Percentiles rank a stretch among this genome's conserved stretches.
Conservation (phyloP, 345 rosid genomes). For the Atalantia buxifolia region DNA sequence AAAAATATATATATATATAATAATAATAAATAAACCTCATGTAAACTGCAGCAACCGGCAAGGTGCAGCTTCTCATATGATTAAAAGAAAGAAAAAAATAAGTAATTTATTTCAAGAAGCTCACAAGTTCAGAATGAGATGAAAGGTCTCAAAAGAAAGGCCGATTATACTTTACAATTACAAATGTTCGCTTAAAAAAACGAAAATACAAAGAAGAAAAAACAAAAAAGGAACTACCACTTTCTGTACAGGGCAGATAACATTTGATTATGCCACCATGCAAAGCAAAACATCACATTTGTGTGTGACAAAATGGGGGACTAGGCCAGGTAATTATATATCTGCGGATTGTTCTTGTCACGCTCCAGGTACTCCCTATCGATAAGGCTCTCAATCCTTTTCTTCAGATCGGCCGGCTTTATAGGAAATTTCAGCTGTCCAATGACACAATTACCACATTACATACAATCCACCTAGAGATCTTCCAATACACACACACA, state of each 20-base stretch:
- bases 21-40: background rate
- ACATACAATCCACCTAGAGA: too few species aligned
- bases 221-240: background rate
- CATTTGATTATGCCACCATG: slow-evolving; percentile 3
- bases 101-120: background rate
- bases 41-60: too few species aligned
- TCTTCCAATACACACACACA: too few species aligned
- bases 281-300: background rate
- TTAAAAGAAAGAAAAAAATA: too few species aligned
- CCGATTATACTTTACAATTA: slow-evolving; percentile 32
- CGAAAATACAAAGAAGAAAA: slow-evolving; percentile 6
- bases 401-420: slow-evolving; percentile 96
- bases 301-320: background rate
- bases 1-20: too few species aligned
- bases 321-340: slow-evolving; percentile 91
- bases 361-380: slow-evolving; percentile 98
- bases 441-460: slow-evolving; percentile 1
- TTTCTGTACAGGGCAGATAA: slow-evolving; percentile 40
- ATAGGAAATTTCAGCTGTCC: slow-evolving; percentile 94
- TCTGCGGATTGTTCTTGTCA: slow-evolving; percentile 95
- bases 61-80: too few species aligned
- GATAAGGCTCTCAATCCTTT: slow-evolving; percentile 91
- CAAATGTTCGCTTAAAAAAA: slow-evolving; percentile 22
- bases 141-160: slow-evolving; percentile 4
- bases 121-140: slow-evolving; percentile 9